Evolutionary conservation across 148 eudicot species (phyloP), one percentile per base, ranked within the genome.

Genomic region (Rheum nobile): DNA sequence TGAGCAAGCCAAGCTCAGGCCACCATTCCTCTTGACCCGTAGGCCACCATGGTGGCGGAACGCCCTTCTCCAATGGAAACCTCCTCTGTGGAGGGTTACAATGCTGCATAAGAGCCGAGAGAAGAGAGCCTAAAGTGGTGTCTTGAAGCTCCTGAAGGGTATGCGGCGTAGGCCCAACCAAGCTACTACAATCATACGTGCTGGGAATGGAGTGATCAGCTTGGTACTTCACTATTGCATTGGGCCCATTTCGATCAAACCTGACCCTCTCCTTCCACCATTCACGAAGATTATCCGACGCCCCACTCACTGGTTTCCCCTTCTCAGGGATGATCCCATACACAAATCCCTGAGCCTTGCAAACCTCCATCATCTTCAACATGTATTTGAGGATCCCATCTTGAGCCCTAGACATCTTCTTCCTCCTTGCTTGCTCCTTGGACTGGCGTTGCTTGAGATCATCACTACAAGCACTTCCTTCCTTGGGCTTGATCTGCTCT

Each of bases 11-110:
- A 8, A 82, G 75, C 50, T 82, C 79, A 28, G 54, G n/a, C 87
- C 87, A 84, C 87, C 87, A 84, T 28, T 84, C 81, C 71, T 84
- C 87, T 6, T 82, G 46, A 65, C 87, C 87, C 0, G 74, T 79
- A 21, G 87, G 87, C 87, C 87, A 84, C 87, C 87, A 84, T n/a
- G 87, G 87, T 2, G 87, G 87, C 21, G 84, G 76, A 44, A 77
- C 73, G 2, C 87, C 84, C 41, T 74, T 84, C 71, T 84, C 87
- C 67, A 84, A 77, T 0, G 87, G 87, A 50, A 77, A 84, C 71
- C 87, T 75, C 61, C 87, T 72, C 79, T 84, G 87, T 17, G 87
- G 87, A 9, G 87, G 87, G 47, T 79, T 84, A 55, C 87, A 84
- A 35, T 84, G 87, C 75, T 84, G 87, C 87, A 84, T 81, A 14